Base-by-base conservation (phyloP, 176 grass and related monocot species). In the Leersia perrieri region DNA sequence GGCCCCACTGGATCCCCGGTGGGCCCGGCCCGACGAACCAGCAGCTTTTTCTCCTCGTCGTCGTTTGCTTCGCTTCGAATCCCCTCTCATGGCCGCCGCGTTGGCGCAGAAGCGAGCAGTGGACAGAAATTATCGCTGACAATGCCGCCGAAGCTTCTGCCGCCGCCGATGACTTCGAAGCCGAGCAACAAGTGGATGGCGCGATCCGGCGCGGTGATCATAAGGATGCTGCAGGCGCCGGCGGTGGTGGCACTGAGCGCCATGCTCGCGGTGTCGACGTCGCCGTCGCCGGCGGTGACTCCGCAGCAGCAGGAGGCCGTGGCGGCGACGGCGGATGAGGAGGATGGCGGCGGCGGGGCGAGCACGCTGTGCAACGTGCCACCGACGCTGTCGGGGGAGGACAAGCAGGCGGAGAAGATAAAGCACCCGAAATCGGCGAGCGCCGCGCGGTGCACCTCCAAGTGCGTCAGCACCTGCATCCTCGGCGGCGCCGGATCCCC, bases 381-480 rank as follows among this genome's bases (percentile, higher is more conserved):
- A 72, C 78, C 72, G 55, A 85, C 78, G 78, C 72, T 89, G 77
- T 76, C 82, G 27, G 87, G 72, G 22, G 44, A 36, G 34, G 86
- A 83, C 14, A 78, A 64, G 79, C 72, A 32, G 85, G 63, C 74
- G 63, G 77, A 71, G 67, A 73, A 75, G 63, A 78, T 66, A n/a
- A 77, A 85, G 82, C 91, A 87, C 73, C 88, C 85, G 11, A 79
- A 75, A 63, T 93, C 91, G 62, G 65, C 26, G 41, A 44, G 68
- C 41, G 91, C 91, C 34, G 62, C 72, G 77, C 65, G 49, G 30
- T 90, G 91, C 82, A 90, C 88, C 28, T 84, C 85, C 81, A 90
- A 90, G 82, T 93, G 91, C 79, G 91, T 93, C 73, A 71, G 83
- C 91, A 93, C 88, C 81, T 93, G 91, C 91, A 84, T 93, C 78